A percentile compares a stretch with the other conserved stretches of the same genome.
Conservation (phyloP, 129 eudicot genomes). For the Calendula officinalis region DNA sequence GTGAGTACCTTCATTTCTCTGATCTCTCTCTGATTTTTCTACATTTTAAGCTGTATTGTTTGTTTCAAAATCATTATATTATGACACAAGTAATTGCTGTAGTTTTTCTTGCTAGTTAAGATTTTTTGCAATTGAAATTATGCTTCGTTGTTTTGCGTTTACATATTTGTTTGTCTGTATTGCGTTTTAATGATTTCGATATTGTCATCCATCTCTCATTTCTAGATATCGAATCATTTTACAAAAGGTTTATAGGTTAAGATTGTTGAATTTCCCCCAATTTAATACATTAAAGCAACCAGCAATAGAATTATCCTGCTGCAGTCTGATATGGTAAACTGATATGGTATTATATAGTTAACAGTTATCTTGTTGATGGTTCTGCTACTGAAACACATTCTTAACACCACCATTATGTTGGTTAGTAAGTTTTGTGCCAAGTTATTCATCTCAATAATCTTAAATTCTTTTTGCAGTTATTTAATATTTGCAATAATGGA, state of each 20-base stretch:
- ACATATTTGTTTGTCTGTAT: too few species aligned
- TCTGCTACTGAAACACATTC: background rate
- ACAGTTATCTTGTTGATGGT: background rate
- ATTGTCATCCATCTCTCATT: too few species aligned
- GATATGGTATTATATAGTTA: background rate
- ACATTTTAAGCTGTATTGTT: background rate
- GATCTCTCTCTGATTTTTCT: conserved; percentile 1
- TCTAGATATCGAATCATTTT: too few species aligned
- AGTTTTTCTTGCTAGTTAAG: background rate
- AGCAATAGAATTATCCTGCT: background rate
- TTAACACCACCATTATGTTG: background rate
- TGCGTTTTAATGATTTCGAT: too few species aligned
- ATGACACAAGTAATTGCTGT: background rate
- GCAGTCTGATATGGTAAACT: background rate
- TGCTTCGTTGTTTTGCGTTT: background rate
- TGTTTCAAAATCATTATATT: background rate
- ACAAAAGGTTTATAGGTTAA: too few species aligned
- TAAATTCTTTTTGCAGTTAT: conserved; percentile 18
- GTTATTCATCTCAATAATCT: conserved; percentile 13
- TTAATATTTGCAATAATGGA: conserved; percentile 51
- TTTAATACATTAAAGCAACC: background rate
- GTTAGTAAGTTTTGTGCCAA: background rate
- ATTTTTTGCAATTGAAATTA: background rate
- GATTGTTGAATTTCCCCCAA: too few species aligned
- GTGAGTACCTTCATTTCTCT: conserved; percentile 24